A percentile compares a stretch with the other conserved stretches of the same genome.
Conservation (phyloP, 1,139 yeast species). For the Lodderomyces orthopsilosis region DNA sequence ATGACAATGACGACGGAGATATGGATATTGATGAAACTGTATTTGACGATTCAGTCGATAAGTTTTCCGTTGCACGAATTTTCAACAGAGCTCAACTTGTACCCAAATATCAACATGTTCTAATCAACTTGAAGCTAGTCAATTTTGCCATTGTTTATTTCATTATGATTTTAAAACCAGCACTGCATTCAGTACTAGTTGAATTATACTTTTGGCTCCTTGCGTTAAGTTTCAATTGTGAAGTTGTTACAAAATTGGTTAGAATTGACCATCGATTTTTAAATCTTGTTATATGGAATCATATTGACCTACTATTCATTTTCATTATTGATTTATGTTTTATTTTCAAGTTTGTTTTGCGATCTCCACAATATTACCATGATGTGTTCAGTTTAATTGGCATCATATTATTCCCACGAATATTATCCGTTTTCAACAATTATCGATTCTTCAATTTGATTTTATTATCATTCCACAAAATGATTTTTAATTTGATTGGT, state of each 20-base stretch:
- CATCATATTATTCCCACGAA: conserved; percentile 52
- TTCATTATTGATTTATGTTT: conserved; percentile 31
- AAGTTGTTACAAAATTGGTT: conserved; percentile 36
- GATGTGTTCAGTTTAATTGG: conserved; percentile 47
- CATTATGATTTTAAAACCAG: conserved; percentile 24
- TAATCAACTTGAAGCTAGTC: conserved; percentile 36
- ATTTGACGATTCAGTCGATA: conserved; percentile 35
- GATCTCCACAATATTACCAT: conserved; percentile 22
- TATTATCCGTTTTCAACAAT: conserved; percentile 53
- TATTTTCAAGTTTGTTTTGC: conserved; percentile 19
- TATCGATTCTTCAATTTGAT: conserved; percentile 55
- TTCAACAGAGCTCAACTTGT: conserved; percentile 33
- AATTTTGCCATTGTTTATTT: conserved; percentile 34
- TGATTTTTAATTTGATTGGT: conserved; percentile 56
- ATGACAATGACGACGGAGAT: conserved; percentile 5
- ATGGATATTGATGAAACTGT: conserved; percentile 20
- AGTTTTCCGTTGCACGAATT: conserved; percentile 30
- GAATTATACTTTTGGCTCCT: conserved; percentile 34
- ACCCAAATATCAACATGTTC: conserved; percentile 44
- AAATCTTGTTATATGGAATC: conserved; percentile 42
- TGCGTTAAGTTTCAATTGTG: conserved; percentile 37
- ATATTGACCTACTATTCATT: conserved; percentile 35
- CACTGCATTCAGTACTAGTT: conserved; percentile 16
- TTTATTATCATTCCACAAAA: conserved; percentile 49
- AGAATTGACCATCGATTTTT: conserved; percentile 42